Percentiles rank a stretch among this genome's conserved stretches.
Conservation (phyloP, 2,329 filamentous ascomycete species). For the Penicillium capsulatum region DNA sequence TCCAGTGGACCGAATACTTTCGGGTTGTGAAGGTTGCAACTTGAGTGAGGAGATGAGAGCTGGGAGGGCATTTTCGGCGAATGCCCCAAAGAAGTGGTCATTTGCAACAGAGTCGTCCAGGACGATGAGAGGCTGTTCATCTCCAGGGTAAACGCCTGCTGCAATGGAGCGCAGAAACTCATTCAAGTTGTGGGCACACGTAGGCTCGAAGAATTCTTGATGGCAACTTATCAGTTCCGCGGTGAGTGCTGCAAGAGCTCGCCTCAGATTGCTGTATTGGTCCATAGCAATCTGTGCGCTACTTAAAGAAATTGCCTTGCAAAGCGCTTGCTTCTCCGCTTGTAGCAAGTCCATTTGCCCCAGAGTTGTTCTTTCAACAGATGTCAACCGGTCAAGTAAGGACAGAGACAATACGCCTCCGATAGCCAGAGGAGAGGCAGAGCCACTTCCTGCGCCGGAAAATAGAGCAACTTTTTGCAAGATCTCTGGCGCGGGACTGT, state of each 20-base stretch:
- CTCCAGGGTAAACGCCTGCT: slow-evolving; percentile 14
- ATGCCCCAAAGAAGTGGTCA: slow-evolving; percentile 36
- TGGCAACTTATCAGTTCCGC: slow-evolving; percentile 35
- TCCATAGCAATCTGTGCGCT: slow-evolving; percentile 50
- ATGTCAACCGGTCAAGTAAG: slow-evolving; percentile 54
- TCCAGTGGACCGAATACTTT: slow-evolving; percentile 41
- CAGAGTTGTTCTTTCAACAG: slow-evolving; percentile 52
- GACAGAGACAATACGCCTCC: slow-evolving; percentile 48
- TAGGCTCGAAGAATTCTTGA: slow-evolving; percentile 30
- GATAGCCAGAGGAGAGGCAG: slow-evolving; percentile 43
- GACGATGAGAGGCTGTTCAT: slow-evolving; percentile 13
- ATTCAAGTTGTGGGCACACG: slow-evolving; percentile 24
- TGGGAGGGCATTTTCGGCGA: slow-evolving; percentile 30
- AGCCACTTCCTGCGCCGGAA: slow-evolving; percentile 29
- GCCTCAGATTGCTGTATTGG: slow-evolving; percentile 49
- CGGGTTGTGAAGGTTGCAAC: slow-evolving; percentile 11
- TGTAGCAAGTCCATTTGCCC: slow-evolving; percentile 61
- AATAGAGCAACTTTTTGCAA: slow-evolving; percentile 38
- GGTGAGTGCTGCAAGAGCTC: slow-evolving; percentile 42
- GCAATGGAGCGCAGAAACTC: slow-evolving; percentile 24
- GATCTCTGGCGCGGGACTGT: slow-evolving; percentile 32
- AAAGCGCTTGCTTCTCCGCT: slow-evolving; percentile 60
- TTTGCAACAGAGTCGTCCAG: slow-evolving; percentile 20
- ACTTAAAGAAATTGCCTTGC: slow-evolving; percentile 51
- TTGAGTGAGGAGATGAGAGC: slow-evolving; percentile 26